These are phyloP conservation scores for Boeremia exigua DNA, from an alignment of 2,329 filamentous ascomycete species.

Conservation along the genomic window DNA sequence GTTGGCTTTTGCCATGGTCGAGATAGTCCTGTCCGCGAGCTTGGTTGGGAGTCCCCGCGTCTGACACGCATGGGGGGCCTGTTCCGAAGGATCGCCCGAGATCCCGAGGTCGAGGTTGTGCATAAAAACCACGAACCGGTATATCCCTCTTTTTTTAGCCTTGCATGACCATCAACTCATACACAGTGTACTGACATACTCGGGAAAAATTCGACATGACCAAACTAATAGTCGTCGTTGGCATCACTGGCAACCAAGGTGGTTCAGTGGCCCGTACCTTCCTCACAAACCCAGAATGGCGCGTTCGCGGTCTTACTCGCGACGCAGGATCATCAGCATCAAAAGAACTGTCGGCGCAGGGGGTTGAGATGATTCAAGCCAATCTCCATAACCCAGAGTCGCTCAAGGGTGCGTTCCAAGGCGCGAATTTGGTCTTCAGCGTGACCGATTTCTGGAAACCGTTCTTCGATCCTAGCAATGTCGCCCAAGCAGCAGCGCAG, in stretches of 20 bases:
- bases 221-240: constrained; percentile 37
- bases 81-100: too few relatives aligned
- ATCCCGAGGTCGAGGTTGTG: too few relatives aligned
- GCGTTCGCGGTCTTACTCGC: constrained; percentile 58
- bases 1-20: too few relatives aligned
- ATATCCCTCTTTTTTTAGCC: too few relatives aligned
- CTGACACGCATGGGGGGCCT: too few relatives aligned
- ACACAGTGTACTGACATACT: too few relatives aligned
- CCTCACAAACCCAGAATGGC: constrained; percentile 55
- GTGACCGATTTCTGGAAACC: constrained; percentile 45
- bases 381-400: constrained; percentile 43
- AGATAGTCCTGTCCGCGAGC: too few relatives aligned
- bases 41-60: too few relatives aligned
- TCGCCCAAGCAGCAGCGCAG: constrained; percentile 19
- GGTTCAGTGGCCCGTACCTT: constrained; percentile 37
- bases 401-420: constrained; percentile 45
- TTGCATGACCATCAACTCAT: too few relatives aligned
- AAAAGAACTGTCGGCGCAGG: constrained; percentile 32
- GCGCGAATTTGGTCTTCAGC: constrained; percentile 49
- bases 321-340: constrained; percentile 29
- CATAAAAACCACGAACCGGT: too few relatives aligned
- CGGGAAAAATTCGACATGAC: constrained; percentile 8
- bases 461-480: constrained; percentile 23
- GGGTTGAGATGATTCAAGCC: constrained; percentile 48
- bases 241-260: constrained; percentile 38